Evolutionary conservation across 179 eudicot genomes (phyloP).

Genomic region (Spergularia azorica): DNA sequence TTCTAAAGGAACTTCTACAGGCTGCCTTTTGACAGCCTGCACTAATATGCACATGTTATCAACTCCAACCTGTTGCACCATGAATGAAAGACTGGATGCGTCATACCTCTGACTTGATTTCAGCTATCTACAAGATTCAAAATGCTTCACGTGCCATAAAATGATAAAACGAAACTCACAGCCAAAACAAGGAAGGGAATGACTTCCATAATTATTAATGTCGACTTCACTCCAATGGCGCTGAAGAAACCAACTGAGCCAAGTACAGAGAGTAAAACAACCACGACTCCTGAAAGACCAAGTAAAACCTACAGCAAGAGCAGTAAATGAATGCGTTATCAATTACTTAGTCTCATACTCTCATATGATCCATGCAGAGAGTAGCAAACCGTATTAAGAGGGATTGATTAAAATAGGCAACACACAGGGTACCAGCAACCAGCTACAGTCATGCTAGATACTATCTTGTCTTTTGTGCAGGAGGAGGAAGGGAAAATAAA

Average conservation of each 20-base stretch:
- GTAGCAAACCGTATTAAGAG: not conserved
- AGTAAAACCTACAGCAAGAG: conserved; percentile 66
- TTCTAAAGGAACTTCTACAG: conserved; percentile 76
- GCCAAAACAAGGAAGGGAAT: conserved; percentile 98
- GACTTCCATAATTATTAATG: conserved; percentile 99
- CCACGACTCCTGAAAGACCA: conserved; percentile 88
- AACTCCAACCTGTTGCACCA: conserved; percentile 77
- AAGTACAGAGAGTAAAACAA: conserved; percentile 92
- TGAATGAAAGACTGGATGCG: too few species aligned
- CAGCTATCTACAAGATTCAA: conserved; percentile 2
- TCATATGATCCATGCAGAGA: conserved; percentile 1
- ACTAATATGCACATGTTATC: conserved; percentile 99
- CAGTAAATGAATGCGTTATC: not conserved
- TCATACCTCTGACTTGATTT: not conserved
- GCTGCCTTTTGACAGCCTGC: conserved; percentile 90
- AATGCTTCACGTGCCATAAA: not conserved
- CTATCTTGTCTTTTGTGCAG: too few species aligned
- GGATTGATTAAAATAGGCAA: not conserved
- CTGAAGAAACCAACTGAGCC: conserved; percentile 99
- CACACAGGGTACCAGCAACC: not conserved
- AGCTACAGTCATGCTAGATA: not conserved
- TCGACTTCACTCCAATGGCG: conserved; percentile 92
- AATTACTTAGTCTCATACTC: not conserved
- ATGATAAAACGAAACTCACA: conserved; percentile 49
- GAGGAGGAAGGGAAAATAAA: too few species aligned